phyloP scores from a whole-genome alignment of 75 land plant genomes.

The Selaginella tamariscina region DNA sequence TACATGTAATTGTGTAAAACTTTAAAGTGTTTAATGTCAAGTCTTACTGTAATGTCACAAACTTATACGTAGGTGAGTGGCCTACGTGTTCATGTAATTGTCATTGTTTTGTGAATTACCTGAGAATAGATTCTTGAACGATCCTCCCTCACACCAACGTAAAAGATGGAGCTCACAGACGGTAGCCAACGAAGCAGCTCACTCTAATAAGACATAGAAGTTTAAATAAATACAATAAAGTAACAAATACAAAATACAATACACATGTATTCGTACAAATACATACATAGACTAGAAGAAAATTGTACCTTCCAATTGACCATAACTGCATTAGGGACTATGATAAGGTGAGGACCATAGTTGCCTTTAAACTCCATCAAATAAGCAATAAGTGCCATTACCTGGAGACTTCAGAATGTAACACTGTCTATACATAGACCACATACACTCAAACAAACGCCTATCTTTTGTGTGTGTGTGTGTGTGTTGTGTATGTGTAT shows the following conservation, averaged over 20 bases:
- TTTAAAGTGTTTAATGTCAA: no score
- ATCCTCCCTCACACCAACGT: conserved; percentile 92
- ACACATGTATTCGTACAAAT: background rate
- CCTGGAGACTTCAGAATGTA: conserved; percentile 32
- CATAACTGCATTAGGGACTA: conserved; percentile 98
- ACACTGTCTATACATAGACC: background rate
- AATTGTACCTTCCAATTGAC: conserved; percentile 95
- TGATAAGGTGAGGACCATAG: conserved; percentile 98
- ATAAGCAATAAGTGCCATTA: conserved; percentile 97
- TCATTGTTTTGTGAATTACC: conserved; percentile 26
- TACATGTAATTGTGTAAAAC: no score
- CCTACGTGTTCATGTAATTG: background rate
- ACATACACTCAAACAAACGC: background rate
- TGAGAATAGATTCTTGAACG: conserved; percentile 77
- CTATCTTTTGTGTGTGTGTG: no score
- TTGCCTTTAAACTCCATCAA: conserved; percentile 99
- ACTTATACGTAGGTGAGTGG: background rate
- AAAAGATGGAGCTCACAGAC: conserved; percentile 79
- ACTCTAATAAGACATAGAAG: conserved; percentile 45
- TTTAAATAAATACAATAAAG: conserved; percentile 3
- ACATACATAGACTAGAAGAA: background rate
- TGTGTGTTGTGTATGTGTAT: no score
- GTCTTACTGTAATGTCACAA: no score
- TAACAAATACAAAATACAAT: conserved; percentile 6
- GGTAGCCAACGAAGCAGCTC: conserved; percentile 93